Evolutionary conservation across 2,329 filamentous ascomycete species (phyloP).

Genomic region (Coniosporium tulheliwenetii): DNA sequence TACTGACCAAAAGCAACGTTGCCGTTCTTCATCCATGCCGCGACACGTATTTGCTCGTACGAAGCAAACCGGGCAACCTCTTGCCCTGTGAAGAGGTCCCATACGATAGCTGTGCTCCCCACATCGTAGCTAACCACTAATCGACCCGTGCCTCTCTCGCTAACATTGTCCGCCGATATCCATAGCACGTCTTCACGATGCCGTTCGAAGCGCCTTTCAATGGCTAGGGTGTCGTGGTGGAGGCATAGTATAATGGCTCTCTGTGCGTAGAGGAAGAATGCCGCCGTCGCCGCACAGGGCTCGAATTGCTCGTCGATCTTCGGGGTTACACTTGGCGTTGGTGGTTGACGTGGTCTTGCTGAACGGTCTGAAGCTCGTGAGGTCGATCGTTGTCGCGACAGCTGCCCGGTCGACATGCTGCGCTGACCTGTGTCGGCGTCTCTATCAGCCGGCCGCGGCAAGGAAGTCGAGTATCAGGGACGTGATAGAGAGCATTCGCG

Average conservation of each 20-base stretch:
- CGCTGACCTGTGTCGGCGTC: constrained; percentile 3
- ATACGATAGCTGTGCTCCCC: constrained; percentile 84
- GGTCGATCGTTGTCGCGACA: constrained; percentile 23
- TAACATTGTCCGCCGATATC: constrained; percentile 80
- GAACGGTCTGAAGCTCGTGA: constrained; percentile 11
- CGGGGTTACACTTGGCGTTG: constrained; percentile 27
- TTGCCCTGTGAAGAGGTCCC: constrained; percentile 85
- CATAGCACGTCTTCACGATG: constrained; percentile 74
- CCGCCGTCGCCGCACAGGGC: constrained; percentile 78
- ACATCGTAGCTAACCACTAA: constrained; percentile 87
- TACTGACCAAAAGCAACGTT: constrained; percentile 61
- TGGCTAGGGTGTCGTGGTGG: constrained; percentile 80
- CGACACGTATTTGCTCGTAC: constrained; percentile 72
- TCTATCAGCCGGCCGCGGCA: constrained; percentile 9
- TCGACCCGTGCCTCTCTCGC: constrained; percentile 69
- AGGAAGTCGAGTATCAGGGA: constrained; percentile 1
- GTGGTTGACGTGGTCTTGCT: constrained; percentile 19
- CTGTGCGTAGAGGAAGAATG: constrained; percentile 79
- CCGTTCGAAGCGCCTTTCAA: constrained; percentile 71
- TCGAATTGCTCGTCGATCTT: constrained; percentile 48
- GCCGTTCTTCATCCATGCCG: constrained; percentile 92
- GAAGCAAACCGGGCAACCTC: constrained; percentile 86
- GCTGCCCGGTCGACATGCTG: constrained; percentile 27
- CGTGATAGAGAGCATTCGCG: not conserved
- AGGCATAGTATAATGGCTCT: constrained; percentile 70